These are phyloP conservation scores for Cladosporium sp. DNA, from an alignment of 2,329 filamentous ascomycete genomes.

Conservation along the genomic window DNA sequence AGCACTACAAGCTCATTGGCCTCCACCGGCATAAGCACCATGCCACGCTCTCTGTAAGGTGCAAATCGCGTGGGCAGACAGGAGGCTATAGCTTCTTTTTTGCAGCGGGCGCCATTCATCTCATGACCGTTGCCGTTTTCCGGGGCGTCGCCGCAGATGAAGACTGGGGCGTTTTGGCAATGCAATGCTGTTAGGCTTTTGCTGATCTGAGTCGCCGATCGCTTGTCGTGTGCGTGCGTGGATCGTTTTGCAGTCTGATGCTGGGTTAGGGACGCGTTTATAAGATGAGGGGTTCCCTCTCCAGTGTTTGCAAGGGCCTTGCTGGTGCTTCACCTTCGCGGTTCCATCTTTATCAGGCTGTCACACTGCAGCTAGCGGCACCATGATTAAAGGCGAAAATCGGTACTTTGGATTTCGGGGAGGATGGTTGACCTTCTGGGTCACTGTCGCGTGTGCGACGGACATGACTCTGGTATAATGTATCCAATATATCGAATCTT, in stretches of 20 bases:
- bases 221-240: background rate
- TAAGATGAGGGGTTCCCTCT: background rate
- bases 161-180: background rate
- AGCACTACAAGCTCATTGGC: background rate
- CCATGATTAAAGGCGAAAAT: constrained; percentile 20
- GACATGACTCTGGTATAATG: constrained; percentile 46
- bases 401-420: constrained; percentile 53
- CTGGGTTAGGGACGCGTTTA: background rate
- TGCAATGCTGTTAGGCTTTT: constrained; percentile 3
- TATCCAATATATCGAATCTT: background rate
- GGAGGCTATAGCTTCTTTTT: background rate
- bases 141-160: background rate
- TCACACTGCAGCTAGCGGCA: background rate
- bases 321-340: background rate
- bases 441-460: constrained; percentile 42
- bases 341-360: background rate
- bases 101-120: background rate
- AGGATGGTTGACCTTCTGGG: constrained; percentile 55
- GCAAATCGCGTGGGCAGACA: background rate
- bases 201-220: constrained; percentile 5
- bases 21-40: background rate
- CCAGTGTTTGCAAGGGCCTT: background rate
- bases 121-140: background rate
- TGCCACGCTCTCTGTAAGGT: background rate
- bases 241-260: background rate